Evolutionary conservation across 2,329 filamentous ascomycete genomes (phyloP).

Genomic region (Exophiala sp.): DNA sequence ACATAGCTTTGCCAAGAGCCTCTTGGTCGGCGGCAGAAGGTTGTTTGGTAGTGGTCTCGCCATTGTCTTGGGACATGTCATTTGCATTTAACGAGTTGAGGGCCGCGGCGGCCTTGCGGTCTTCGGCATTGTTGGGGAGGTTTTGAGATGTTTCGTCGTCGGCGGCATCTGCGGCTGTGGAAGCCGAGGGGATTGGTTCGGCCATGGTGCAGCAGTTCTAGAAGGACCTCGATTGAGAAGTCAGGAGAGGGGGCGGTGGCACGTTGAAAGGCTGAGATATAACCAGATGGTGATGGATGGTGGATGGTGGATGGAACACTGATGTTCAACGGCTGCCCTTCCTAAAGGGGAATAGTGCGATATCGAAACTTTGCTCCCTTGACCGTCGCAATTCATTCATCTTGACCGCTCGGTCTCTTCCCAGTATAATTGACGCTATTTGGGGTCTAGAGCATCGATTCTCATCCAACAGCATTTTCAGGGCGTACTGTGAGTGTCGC

Average conservation of each 20-base stretch:
- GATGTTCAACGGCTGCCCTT: not conserved
- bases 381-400: too few species aligned
- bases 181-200: conserved; percentile 40
- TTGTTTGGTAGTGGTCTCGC: conserved; percentile 29
- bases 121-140: conserved; percentile 43
- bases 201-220: conserved; percentile 40
- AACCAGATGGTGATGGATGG: conserved; percentile 16
- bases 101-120: conserved; percentile 47
- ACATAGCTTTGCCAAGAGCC: conserved; percentile 47
- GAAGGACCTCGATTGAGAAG: not conserved
- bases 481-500: too few species aligned
- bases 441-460: too few species aligned
- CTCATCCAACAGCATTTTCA: too few species aligned
- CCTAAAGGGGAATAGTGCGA: conserved; percentile 5
- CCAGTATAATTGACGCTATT: too few species aligned
- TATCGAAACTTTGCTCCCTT: conserved; percentile 1
- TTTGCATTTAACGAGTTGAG: conserved; percentile 44
- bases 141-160: conserved; percentile 30
- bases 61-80: conserved; percentile 35
- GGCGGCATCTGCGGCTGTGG: conserved; percentile 33
- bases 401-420: too few species aligned
- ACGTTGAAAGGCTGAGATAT: conserved; percentile 33
- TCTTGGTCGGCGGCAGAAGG: conserved; percentile 41
- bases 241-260: not conserved
- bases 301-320: conserved; percentile 16